Percentiles rank a stretch among this genome's conserved stretches.
Evolutionary conservation across 164 flowering plant species (phyloP).

Genomic region (Houttuynia cordata): DNA sequence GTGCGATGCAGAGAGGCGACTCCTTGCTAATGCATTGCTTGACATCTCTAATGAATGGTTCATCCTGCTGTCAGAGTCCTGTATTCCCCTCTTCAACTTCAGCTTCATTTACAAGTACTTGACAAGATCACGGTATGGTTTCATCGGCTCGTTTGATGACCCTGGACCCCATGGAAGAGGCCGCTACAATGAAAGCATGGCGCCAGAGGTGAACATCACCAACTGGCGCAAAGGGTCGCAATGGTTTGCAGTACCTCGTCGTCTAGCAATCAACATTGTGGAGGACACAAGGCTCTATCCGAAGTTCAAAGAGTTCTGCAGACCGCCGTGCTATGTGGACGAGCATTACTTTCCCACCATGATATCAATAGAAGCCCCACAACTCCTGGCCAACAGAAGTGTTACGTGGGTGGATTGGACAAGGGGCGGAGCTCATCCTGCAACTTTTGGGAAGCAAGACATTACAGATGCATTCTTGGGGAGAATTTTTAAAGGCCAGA

Average conservation of each 20-base stretch:
- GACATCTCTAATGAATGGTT: constrained; percentile 82
- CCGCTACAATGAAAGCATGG: constrained; percentile 52
- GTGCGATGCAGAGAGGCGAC: constrained; percentile 94
- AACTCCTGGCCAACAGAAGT: constrained; percentile 59
- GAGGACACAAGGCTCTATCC: constrained; percentile 53
- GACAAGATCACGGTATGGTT: constrained; percentile 50
- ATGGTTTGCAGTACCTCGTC: constrained; percentile 73
- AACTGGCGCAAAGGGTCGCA: constrained; percentile 95
- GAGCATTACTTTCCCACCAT: constrained; percentile 95
- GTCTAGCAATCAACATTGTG: constrained; percentile 49
- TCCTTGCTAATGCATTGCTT: constrained; percentile 82
- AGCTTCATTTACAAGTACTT: constrained; percentile 48
- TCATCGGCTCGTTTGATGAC: constrained; percentile 69
- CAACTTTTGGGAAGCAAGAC: constrained; percentile 62
- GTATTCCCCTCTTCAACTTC: constrained; percentile 79
- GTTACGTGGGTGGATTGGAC: constrained; percentile 94
- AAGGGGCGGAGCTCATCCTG: constrained; percentile 87
- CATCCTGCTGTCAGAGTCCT: constrained; percentile 70
- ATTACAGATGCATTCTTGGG: constrained; percentile 48
- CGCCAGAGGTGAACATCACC: constrained; percentile 52
- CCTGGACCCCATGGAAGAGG: constrained; percentile 75
- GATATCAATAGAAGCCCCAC: constrained; percentile 44
- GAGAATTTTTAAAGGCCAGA: constrained; percentile 21
- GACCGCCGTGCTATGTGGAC: constrained; percentile 75
- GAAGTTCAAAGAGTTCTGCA: constrained; percentile 62